Conservation (phyloP, 306 rosid species). For the Leucaena leucocephala region DNA sequence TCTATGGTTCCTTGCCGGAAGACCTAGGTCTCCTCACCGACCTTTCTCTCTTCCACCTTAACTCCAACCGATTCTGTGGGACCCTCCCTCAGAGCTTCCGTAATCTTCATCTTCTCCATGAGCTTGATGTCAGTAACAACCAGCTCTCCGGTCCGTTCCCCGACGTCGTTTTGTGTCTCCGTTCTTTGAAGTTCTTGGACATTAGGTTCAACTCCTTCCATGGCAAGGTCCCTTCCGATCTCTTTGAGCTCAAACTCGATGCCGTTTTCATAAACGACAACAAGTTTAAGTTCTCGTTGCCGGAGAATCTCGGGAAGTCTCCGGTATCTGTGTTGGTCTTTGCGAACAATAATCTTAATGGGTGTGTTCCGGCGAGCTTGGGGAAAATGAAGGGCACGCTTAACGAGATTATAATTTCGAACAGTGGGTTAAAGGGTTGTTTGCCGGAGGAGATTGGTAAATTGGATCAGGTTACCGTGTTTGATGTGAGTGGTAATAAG, state of each 20-base stretch:
- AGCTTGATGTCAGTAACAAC: conserved; percentile 83
- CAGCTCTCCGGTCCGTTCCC: conserved; percentile 72
- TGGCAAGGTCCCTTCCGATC: conserved; percentile 58
- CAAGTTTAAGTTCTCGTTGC: conserved; percentile 57
- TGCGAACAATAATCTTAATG: conserved; percentile 64
- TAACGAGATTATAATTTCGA: conserved; percentile 60
- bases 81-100: conserved; percentile 53
- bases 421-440: conserved; percentile 75
- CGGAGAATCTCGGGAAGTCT: conserved; percentile 58
- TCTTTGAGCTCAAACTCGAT: conserved; percentile 70
- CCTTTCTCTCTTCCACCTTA: conserved; percentile 72
- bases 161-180: conserved; percentile 45
- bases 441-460: conserved; percentile 62
- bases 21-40: conserved; percentile 79
- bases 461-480: conserved; percentile 59
- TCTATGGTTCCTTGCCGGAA: conserved; percentile 67
- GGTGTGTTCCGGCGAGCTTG: conserved; percentile 69
- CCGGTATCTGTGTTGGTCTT: conserved; percentile 72
- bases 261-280: conserved; percentile 83
- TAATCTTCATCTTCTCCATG: conserved; percentile 54
- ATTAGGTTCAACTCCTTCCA: conserved; percentile 64
- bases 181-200: conserved; percentile 61
- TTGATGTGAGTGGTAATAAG: conserved; percentile 68
- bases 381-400: conserved; percentile 63
- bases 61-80: conserved; percentile 80